Evolutionary conservation across 2,329 filamentous ascomycete species (phyloP).

Genomic region (Myrmaecium sp.): DNA sequence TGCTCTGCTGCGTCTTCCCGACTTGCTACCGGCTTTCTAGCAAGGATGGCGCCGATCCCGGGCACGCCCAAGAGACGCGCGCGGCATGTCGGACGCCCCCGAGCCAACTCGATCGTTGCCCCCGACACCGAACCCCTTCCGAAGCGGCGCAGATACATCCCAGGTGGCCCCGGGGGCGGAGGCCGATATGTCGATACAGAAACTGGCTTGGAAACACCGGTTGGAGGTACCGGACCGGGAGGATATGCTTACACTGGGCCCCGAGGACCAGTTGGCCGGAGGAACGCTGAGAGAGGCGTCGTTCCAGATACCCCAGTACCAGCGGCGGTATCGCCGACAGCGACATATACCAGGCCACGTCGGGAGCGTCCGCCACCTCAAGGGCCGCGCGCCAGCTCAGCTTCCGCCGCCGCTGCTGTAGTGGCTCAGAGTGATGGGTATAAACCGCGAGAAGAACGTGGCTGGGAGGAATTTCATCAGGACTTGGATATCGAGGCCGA

Average conservation of each 20-base stretch:
- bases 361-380: conserved; percentile 26
- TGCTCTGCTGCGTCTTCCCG: neutral
- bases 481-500: conserved; percentile 77
- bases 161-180: conserved; percentile 72
- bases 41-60: conserved; percentile 16
- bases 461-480: conserved; percentile 95
- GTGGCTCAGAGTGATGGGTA: conserved; percentile 89
- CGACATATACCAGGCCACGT: conserved; percentile 20
- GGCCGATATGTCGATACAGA: conserved; percentile 68
- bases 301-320: too few relatives aligned
- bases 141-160: conserved; percentile 49
- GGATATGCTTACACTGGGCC: conserved; percentile 15
- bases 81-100: conserved; percentile 16
- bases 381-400: conserved; percentile 63
- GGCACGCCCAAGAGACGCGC: conserved; percentile 20
- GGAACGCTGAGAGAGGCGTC: conserved; percentile 32
- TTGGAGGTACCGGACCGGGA: neutral
- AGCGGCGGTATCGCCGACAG: conserved; percentile 9
- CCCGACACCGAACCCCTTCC: conserved; percentile 24
- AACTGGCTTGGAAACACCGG: conserved; percentile 31
- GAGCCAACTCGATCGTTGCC: conserved; percentile 12
- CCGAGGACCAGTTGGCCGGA: too few relatives aligned
- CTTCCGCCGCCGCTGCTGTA: conserved; percentile 65
- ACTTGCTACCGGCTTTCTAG: conserved; percentile 7
- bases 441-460: conserved; percentile 89